Base-by-base conservation (phyloP, 2,329 filamentous ascomycete genomes). In the Paracoccidioides lutzii region DNA sequence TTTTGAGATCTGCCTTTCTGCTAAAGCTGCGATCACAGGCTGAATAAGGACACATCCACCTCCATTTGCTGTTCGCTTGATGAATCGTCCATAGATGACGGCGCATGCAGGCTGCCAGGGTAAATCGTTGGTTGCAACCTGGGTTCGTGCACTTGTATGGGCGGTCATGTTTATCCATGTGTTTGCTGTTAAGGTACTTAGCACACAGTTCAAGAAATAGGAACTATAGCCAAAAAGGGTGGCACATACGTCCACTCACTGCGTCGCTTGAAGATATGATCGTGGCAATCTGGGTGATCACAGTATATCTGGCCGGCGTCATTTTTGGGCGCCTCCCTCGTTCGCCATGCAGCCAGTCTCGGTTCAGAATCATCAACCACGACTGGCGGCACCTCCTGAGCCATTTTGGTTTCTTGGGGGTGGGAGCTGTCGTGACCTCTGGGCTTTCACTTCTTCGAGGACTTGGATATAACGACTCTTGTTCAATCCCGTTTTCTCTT, bases 141-240 rank as follows among this genome's bases (percentile, higher is more conserved):
- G 81, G 78, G 46, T 85, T 83, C 28, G 76, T 78, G 70, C 91
- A 97, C 65, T 89, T 87, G 68, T 96, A 97, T 1, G 91, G 91
- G 10, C 91, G 81, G 63, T 95, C 90, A 69, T 97, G 91, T 69
- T 95, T 95, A 74, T 97, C 91, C 90, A 96, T 96, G 69, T 97
- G 91, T 74, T 97, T 96, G 68, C 89, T 95, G 61, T 59, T 54
- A 37, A 58, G 55, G 44, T 15, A 46, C 50, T 55, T 45, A 10
- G 32, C 30, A 49, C 52, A 12, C 15, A 43, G 7, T 12, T 43
- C 12, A 52, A 37, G 56, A 40, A 43, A 22, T 52, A 15, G 55
- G 35, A 43, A 43, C 15, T 43, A 6, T 43, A 35, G n/a, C 33
- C 30, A 6, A 41, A 35, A 12, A 52, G 35, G 3, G 57, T 38